Conservation (phyloP, 495 filamentous ascomycete genomes). For the Mycothermus thermophilus region DNA sequence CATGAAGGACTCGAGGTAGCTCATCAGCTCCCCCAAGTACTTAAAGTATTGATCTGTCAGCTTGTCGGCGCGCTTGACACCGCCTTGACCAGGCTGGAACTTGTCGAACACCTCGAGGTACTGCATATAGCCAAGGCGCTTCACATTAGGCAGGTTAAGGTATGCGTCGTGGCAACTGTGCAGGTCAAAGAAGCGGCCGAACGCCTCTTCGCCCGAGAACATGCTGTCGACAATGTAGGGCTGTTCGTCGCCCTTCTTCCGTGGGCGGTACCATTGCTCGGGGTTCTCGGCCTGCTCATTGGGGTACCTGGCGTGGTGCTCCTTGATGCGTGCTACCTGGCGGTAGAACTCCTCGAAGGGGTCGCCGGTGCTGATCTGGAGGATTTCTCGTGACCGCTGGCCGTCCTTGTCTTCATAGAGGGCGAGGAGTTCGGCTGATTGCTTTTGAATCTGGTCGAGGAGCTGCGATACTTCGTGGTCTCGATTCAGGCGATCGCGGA, state of each 20-base stretch:
- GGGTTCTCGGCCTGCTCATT: slow-evolving; percentile 93
- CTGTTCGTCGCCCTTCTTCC: slow-evolving; percentile 39
- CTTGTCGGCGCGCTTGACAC: slow-evolving; percentile 66
- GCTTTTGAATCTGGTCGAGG: slow-evolving; percentile 68
- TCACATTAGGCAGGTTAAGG: slow-evolving; percentile 72
- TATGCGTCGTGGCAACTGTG: slow-evolving; percentile 73
- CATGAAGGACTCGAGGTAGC: slow-evolving; percentile 78
- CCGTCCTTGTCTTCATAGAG: slow-evolving; percentile 74
- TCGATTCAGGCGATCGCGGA: slow-evolving; percentile 68
- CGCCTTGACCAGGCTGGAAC: slow-evolving; percentile 57
- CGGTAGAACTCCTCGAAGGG: slow-evolving; percentile 87
- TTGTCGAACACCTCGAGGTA: slow-evolving; percentile 81
- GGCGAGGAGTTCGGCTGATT: slow-evolving; percentile 65
- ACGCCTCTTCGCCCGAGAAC: slow-evolving; percentile 92
- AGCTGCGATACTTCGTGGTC: slow-evolving; percentile 89
- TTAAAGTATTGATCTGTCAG: slow-evolving; percentile 80
- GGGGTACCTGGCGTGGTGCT: slow-evolving; percentile 80
- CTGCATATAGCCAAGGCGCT: slow-evolving; percentile 75
- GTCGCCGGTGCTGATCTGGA: slow-evolving; percentile 73
- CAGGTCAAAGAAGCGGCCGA: slow-evolving; percentile 80
- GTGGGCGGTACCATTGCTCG: slow-evolving; percentile 76
- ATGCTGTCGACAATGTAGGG: slow-evolving; percentile 72
- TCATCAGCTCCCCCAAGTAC: slow-evolving; percentile 66
- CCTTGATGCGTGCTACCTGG: slow-evolving; percentile 64
- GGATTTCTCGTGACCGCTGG: slow-evolving; percentile 60